Evolutionary conservation across 176 grass and related monocot species (phyloP), one percentile per base, ranked within the genome.

Genomic region (Triticum monococcum): DNA sequence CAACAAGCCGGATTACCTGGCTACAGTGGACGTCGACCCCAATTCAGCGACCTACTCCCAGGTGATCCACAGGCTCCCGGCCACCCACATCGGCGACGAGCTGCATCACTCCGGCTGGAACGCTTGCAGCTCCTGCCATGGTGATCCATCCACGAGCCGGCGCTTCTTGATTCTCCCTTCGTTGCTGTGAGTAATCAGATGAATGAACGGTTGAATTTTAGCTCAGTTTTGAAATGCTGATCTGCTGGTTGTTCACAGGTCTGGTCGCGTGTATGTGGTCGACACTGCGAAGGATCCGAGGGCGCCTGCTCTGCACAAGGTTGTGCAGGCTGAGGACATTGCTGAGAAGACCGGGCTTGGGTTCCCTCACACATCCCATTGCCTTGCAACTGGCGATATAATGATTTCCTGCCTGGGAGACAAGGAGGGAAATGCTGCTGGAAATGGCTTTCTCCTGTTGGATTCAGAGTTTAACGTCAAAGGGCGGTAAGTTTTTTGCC

Each of bases 391-490:
- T 46, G 97, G 97, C 1, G 94, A 98, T 22, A 88, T 98, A 65
- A 94, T 98, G 94, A 80, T 98, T 26, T 98, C 97, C 68, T 98
- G 92, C 84, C 90, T 98, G 6, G 97, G 97, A 4, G 97, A 98
- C 83, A 93, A 83, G 80, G 88, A 96, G 17, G 97, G 97, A 3
- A 94, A 98, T 89, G 92, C 92, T n/a, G 63, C 81, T 68, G 97
- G 94, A 11, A 96, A 81, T 82, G 97, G 97, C 26, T 98, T 96
- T 67, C 88, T 98, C 7, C 85, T 96, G 52, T 71, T 98, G 81
- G 97, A 98, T 92, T 98, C 97, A 9, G 92, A 98, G 10, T 98
- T 98, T 38, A 98, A 98, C 23, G 90, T 98, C 60, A 96, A 98
- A 92, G 94, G 94, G n/a, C 95, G 92, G 97, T 96, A 80, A 75